Percentiles rank a stretch among this genome's conserved stretches.
Evolutionary conservation across 371 early-diverging fungal genomes (phyloP).

Genomic region (Saksenaea oblongispora): DNA sequence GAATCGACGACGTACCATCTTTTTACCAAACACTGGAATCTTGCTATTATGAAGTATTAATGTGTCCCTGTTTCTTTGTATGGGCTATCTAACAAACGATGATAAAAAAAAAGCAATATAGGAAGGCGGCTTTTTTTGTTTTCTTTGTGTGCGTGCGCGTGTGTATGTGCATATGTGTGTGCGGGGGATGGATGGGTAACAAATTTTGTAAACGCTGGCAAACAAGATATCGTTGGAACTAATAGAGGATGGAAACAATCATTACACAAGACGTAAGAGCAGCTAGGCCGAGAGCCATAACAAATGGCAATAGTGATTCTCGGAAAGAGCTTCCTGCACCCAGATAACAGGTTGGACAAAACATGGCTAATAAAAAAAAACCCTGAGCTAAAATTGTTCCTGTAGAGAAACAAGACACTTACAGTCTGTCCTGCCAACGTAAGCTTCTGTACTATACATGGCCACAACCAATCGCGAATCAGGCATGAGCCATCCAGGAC

Average conservation of each 20-base stretch:
- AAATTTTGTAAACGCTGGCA: too few species aligned
- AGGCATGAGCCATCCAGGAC: constrained; percentile 51
- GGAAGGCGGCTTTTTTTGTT: neutral
- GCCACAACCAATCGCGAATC: constrained; percentile 42
- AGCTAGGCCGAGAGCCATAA: constrained; percentile 32
- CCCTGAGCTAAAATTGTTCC: neutral
- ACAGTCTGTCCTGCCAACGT: constrained; percentile 46
- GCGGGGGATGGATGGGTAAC: neutral
- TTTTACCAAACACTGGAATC: too few species aligned
- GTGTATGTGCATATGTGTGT: neutral
- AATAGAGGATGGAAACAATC: constrained; percentile 19
- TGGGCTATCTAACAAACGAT: neutral
- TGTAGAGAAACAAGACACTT: constrained; percentile 16
- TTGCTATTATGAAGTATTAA: neutral
- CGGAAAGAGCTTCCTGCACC: constrained; percentile 31
- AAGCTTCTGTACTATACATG: constrained; percentile 50
- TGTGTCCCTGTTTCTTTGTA: neutral
- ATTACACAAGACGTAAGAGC: constrained; percentile 25
- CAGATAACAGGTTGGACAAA: constrained; percentile 47
- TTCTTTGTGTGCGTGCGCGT: neutral
- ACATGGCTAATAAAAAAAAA: constrained; percentile 38
- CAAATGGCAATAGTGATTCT: constrained; percentile 27
- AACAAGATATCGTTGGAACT: neutral
- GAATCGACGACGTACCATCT: too few species aligned
- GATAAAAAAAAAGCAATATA: neutral